These are phyloP conservation scores for Neurospora sp. DNA, from an alignment of 2,329 filamentous ascomycete genomes.

Conservation along the genomic window DNA sequence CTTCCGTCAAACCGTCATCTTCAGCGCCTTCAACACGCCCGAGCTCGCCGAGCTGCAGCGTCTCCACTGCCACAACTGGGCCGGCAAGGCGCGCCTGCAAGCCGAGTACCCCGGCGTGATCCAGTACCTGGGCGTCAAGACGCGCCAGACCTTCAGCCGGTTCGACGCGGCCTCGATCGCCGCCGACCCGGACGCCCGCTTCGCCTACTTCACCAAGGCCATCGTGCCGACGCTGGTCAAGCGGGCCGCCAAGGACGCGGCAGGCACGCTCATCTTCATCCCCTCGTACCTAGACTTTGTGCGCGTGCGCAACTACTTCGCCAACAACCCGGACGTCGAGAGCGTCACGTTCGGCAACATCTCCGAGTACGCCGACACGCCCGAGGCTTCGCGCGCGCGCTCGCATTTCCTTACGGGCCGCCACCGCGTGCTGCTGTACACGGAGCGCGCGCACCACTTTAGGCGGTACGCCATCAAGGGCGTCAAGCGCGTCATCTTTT, in stretches of 20 bases:
- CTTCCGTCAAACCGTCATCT: constrained; percentile 76
- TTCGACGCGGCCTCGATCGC: constrained; percentile 64
- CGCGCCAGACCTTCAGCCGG: constrained; percentile 82
- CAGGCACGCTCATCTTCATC: constrained; percentile 77
- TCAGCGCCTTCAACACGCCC: constrained; percentile 77
- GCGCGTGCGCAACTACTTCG: constrained; percentile 83
- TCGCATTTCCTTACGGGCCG: constrained; percentile 80
- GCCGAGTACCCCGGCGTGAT: constrained; percentile 62
- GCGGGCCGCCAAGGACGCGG: constrained; percentile 51
- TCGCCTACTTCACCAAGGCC: constrained; percentile 80
- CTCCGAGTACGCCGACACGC: constrained; percentile 74
- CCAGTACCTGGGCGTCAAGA: constrained; percentile 59
- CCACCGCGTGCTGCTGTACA: constrained; percentile 79
- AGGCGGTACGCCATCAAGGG: constrained; percentile 75
- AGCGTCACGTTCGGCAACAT: constrained; percentile 66
- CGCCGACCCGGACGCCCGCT: constrained; percentile 76
- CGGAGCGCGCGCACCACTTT: constrained; percentile 95
- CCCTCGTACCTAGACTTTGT: constrained; percentile 94
- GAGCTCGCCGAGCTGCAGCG: constrained; percentile 76
- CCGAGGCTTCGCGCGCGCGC: constrained; percentile 72
- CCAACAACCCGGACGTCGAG: constrained; percentile 51
- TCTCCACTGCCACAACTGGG: constrained; percentile 67
- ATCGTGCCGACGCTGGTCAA: constrained; percentile 68
- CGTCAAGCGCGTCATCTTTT: constrained; percentile 77
- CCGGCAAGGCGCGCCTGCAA: constrained; percentile 67